A percentile compares a stretch with the other conserved stretches of the same genome.
Evolutionary conservation across 805 yeast species (phyloP).

Genomic region (Clavispora phyllophila): DNA sequence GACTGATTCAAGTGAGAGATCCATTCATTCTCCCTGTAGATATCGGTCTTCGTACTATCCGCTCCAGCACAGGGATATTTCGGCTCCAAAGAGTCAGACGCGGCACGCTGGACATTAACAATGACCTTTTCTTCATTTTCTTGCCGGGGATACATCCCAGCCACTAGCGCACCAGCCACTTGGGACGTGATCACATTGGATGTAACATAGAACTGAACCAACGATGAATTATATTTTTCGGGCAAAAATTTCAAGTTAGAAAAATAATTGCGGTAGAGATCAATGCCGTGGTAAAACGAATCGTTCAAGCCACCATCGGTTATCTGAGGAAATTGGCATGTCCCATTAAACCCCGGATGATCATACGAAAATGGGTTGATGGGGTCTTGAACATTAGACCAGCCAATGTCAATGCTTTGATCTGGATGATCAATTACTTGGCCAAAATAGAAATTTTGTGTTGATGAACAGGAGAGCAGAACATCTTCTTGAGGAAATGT

Average conservation of each 20-base stretch:
- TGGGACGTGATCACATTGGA: slow-evolving; percentile 2
- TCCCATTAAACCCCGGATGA: background rate
- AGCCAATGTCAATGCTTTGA: background rate
- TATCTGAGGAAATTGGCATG: slow-evolving; percentile 1
- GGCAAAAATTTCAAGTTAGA: background rate
- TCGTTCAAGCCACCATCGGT: slow-evolving; percentile 1
- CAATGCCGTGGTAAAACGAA: background rate
- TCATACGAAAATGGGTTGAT: background rate
- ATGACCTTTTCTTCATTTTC: background rate
- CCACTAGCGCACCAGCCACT: background rate
- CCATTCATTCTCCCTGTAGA: background rate
- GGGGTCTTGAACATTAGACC: background rate
- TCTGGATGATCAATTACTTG: background rate
- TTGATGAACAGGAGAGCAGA: background rate
- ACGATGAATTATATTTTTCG: background rate
- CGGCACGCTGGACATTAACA: background rate
- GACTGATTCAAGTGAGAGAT: background rate
- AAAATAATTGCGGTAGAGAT: background rate
- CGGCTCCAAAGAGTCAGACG: slow-evolving; percentile 1
- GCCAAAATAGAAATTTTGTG: background rate
- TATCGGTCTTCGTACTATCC: background rate
- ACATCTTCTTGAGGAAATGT: slow-evolving; percentile 1
- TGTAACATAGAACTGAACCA: background rate
- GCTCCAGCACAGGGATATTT: background rate
- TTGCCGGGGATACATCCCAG: background rate